A percentile compares a stretch with the other conserved stretches of the same genome.
phyloP scores from a whole-genome alignment of 169 alveolate genomes.

The Plasmodium billcollinsi region DNA sequence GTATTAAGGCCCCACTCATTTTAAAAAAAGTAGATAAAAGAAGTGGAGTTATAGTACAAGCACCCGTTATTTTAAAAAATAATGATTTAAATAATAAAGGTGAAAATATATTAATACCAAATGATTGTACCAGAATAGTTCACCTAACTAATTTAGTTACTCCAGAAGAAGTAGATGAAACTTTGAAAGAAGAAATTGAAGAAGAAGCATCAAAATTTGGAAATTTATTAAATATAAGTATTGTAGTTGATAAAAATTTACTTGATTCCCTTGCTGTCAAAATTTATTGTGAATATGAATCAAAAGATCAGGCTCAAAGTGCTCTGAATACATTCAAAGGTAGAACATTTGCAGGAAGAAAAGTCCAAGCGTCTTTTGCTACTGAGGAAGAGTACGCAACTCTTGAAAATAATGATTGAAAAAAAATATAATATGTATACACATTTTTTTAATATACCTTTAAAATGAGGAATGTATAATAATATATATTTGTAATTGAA shows the following conservation, averaged over 20 bases:
- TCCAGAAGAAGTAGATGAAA: slow-evolving; percentile 82
- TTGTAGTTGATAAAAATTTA: slow-evolving; percentile 77
- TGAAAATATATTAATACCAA: slow-evolving; percentile 65
- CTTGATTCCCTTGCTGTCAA: slow-evolving; percentile 84
- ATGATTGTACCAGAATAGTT: slow-evolving; percentile 59
- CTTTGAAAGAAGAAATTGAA: slow-evolving; percentile 82
- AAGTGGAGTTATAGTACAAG: slow-evolving; percentile 89
- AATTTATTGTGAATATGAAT: slow-evolving; percentile 84
- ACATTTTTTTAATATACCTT: no score
- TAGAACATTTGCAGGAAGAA: slow-evolving; percentile 85
- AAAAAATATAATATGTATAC: no score
- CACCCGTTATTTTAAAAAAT: slow-evolving; percentile 72
- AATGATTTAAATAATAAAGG: slow-evolving; percentile 47
- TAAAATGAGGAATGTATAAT: no score
- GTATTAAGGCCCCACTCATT: slow-evolving; percentile 89
- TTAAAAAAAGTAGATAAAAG: slow-evolving; percentile 87
- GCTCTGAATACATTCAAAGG: slow-evolving; percentile 83
- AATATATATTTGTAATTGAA: no score
- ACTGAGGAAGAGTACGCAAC: slow-evolving; percentile 69
- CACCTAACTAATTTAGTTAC: slow-evolving; percentile 80
- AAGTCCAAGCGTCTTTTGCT: slow-evolving; percentile 81
- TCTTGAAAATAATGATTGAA: no score
- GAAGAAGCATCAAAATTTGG: slow-evolving; percentile 87
- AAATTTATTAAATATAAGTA: slow-evolving; percentile 79
- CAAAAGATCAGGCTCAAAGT: slow-evolving; percentile 80